These are phyloP conservation scores for Apodospora peruviana DNA, from an alignment of 495 filamentous ascomycete genomes.

Conservation along the genomic window DNA sequence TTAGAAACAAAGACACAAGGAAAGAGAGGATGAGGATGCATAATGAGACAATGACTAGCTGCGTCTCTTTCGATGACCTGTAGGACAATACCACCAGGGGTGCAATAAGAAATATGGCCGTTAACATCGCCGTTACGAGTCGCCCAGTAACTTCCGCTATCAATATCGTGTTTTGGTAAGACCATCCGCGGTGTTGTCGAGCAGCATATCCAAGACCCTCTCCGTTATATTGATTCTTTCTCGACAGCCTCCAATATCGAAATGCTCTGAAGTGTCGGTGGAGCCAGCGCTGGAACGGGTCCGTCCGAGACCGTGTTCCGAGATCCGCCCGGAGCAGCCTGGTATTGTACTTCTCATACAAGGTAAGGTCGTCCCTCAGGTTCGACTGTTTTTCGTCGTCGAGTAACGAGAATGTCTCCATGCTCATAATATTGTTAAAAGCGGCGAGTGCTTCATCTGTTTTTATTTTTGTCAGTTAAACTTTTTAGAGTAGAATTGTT, in stretches of 20 bases:
- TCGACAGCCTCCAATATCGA: neutral
- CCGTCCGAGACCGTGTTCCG: neutral
- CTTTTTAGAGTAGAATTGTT: neutral
- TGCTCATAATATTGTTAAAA: neutral
- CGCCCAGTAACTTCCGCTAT: neutral
- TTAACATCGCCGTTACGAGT: neutral
- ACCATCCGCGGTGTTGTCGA: neutral
- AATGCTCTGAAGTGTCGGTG: neutral
- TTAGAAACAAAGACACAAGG: slow-evolving; percentile 1
- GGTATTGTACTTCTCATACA: neutral
- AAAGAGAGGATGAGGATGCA: neutral
- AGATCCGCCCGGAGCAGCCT: neutral
- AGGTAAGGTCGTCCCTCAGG: neutral
- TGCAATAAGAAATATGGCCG: neutral
- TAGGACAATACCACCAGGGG: neutral
- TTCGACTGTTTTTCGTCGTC: neutral
- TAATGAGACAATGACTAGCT: neutral
- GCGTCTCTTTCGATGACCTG: neutral
- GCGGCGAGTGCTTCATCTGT: neutral
- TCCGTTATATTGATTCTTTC: neutral
- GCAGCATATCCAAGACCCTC: neutral
- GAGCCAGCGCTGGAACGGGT: neutral
- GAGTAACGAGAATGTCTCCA: neutral
- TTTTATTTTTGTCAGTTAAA: neutral
- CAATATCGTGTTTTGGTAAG: neutral